phyloP scores from a whole-genome alignment of 2,329 filamentous ascomycete species.

The Pleurostoma richardsiae region DNA sequence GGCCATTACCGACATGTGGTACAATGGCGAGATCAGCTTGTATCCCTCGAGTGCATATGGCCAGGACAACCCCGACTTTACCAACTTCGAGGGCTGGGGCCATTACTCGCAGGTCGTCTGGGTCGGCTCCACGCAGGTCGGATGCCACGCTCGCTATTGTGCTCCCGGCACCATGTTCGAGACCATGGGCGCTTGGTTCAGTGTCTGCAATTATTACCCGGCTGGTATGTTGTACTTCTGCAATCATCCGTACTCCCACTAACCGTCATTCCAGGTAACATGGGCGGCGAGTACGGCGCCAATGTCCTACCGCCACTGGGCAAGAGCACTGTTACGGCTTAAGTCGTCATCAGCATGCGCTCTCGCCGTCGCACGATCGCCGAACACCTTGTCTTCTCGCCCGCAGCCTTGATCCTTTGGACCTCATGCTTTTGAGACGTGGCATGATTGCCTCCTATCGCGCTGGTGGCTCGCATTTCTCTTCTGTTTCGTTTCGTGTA shows the following conservation, averaged over 20 bases:
- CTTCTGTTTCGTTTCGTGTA: constrained; percentile 4
- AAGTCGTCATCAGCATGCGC: background rate
- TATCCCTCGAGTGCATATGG: constrained; percentile 57
- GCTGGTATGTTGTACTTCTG: constrained; percentile 45
- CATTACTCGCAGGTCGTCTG: constrained; percentile 76
- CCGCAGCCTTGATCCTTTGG: background rate
- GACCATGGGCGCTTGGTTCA: constrained; percentile 59
- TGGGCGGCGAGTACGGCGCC: constrained; percentile 39
- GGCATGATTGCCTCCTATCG: background rate
- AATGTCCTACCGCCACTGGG: constrained; percentile 43
- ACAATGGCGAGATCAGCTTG: constrained; percentile 68
- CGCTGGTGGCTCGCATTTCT: constrained; percentile 3
- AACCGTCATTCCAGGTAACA: constrained; percentile 39
- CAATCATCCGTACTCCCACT: constrained; percentile 3
- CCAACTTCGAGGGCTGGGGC: constrained; percentile 61
- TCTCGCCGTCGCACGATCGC: constrained; percentile 3
- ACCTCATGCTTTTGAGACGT: constrained; percentile 1
- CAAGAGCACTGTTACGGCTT: constrained; percentile 18
- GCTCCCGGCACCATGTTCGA: constrained; percentile 38
- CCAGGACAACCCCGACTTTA: constrained; percentile 50
- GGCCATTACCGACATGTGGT: constrained; percentile 80
- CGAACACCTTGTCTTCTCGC: constrained; percentile 1
- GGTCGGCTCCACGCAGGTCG: constrained; percentile 56
- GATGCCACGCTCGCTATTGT: constrained; percentile 58
- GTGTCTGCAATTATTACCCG: constrained; percentile 82